phyloP scores from a whole-genome alignment of 345 rosid genomes.

The Sonneratia alba region DNA sequence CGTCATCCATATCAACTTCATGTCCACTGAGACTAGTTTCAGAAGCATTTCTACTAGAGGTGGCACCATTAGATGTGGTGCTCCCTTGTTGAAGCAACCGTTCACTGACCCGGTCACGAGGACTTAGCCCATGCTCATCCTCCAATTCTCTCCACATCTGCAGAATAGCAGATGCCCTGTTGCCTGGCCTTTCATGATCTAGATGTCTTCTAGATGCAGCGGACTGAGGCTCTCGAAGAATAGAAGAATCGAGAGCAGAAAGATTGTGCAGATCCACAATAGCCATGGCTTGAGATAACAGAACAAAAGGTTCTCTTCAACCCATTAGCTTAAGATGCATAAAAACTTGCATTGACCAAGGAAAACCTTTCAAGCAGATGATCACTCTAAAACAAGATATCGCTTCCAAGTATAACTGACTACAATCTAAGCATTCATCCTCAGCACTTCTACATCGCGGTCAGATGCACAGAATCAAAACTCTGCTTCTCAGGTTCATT shows the following conservation, averaged over 20 bases:
- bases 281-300: constrained; percentile 43
- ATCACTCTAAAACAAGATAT: constrained; percentile 20
- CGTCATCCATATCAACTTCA: constrained; percentile 32
- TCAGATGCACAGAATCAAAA: neutral
- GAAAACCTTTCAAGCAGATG: constrained; percentile 17
- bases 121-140: constrained; percentile 77
- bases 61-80: constrained; percentile 26
- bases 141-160: constrained; percentile 90
- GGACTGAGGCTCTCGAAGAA: constrained; percentile 58
- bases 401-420: constrained; percentile 15
- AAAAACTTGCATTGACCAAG: constrained; percentile 17
- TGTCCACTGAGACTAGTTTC: constrained; percentile 31
- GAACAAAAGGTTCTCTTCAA: constrained; percentile 13
- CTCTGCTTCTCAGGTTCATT: neutral
- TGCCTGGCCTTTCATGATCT: constrained; percentile 38
- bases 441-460: neutral
- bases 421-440: neutral
- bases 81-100: constrained; percentile 34
- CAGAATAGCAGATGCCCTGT: constrained; percentile 64
- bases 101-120: constrained; percentile 45
- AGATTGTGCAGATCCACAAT: constrained; percentile 75
- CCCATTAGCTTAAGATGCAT: constrained; percentile 32
- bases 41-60: constrained; percentile 26
- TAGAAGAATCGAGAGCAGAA: constrained; percentile 60
- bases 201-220: constrained; percentile 39